phyloP scores from a whole-genome alignment of 169 alveolate genomes.

The Cryptosporidium ubiquitum region DNA sequence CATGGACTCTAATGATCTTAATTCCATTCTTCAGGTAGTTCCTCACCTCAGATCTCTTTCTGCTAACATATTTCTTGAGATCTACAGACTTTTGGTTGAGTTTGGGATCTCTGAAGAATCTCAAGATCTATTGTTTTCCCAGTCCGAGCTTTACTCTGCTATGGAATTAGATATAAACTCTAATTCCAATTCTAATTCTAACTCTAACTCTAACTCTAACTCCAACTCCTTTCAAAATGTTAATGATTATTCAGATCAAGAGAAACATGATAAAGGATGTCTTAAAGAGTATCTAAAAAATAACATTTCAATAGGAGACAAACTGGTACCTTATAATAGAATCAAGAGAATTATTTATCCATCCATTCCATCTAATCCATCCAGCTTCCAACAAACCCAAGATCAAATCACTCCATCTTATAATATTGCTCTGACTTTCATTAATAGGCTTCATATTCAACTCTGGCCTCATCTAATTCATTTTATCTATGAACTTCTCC shows the following conservation, averaged over 20 bases:
- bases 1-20: conserved; percentile 18
- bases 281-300: background rate
- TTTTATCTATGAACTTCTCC: conserved; percentile 31
- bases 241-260: background rate
- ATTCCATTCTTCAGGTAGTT: conserved; percentile 7
- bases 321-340: background rate
- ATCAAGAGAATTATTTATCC: background rate
- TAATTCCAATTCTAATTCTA: too few relatives aligned
- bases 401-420: background rate
- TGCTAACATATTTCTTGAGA: conserved; percentile 1
- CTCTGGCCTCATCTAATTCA: conserved; percentile 59
- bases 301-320: background rate
- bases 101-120: conserved; percentile 1
- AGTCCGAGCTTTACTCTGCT: conserved; percentile 13
- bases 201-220: background rate
- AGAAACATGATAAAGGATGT: background rate
- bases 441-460: conserved; percentile 6
- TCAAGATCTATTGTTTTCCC: conserved; percentile 1
- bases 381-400: background rate
- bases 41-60: conserved; percentile 32
- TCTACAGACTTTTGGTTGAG: background rate
- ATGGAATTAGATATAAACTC: background rate
- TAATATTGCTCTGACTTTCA: conserved; percentile 7
- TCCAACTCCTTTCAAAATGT: background rate
- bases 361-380: background rate